Base-by-base conservation (phyloP, 2,329 filamentous ascomycete genomes). In the Thelonectria rubi region DNA sequence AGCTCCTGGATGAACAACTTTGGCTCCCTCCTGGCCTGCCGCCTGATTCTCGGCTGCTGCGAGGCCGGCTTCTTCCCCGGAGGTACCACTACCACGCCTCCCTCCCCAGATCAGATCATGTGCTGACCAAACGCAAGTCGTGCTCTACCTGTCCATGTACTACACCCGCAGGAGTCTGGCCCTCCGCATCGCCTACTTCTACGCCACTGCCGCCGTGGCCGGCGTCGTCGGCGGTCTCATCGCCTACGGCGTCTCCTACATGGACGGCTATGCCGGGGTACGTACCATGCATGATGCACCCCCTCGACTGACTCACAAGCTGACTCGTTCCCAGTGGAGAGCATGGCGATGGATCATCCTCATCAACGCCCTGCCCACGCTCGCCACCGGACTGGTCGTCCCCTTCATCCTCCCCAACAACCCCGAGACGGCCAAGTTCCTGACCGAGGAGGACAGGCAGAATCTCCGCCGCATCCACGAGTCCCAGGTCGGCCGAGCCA, bases 261-360 rank as follows among this genome's bases (percentile, higher is more conserved):
- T 91, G 80, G 82, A 89, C 58, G 86, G 86, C 1, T 71, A 84
- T 10, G 76, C 78, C 0, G 87, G 86, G 15, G 34, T 37, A 5
- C 11, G 34, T 37, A 37, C 11, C 12, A 4, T 37, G n/a, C n/a
- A n/a, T n/a, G n/a, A n/a, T n/a, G 11, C 34, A 14, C 11, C 15
- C 6, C 34, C 9, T 37, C 5, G 3, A 37, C 11, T 14, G 34
- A 37, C 11, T 37, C 15, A 15, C 11, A 15, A 15, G 12, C 34
- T 37, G 6, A 37, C 34, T 5, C 15, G 4, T 37, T 15, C 11
- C 15, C 6, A 37, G 2, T 79, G 83, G 61, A 74, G 79, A n/a
- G 88, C 85, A 1, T 91, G 88, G 88, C 77, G 88, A 49, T 91
- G 88, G 88, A 87, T 90, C 62, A 80, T 90, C 73, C 84, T 86